These are phyloP conservation scores for Xylaria sp. DNA, from an alignment of 2,329 filamentous ascomycete species.

Conservation along the genomic window DNA sequence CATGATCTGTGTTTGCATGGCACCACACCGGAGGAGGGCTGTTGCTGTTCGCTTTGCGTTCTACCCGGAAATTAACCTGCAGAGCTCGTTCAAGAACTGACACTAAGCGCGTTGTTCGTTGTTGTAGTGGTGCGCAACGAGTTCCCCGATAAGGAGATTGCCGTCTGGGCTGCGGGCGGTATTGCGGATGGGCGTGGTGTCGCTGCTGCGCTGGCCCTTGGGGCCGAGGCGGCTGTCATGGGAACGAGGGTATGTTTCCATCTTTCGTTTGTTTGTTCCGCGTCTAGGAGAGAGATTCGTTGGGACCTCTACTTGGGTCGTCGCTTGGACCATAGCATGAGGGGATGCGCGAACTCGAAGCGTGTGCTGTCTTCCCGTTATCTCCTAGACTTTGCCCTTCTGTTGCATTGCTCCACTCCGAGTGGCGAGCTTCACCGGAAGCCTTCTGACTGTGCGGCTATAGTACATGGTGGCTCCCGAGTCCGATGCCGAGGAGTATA, in stretches of 20 bases:
- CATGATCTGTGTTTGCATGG: no score
- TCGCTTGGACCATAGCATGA: background rate
- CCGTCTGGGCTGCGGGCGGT: constrained; percentile 61
- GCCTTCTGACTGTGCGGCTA: constrained; percentile 25
- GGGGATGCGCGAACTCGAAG: background rate
- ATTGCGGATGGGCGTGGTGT: constrained; percentile 60
- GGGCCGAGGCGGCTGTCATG: constrained; percentile 48
- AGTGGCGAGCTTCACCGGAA: background rate
- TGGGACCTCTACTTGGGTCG: no score
- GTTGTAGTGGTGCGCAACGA: constrained; percentile 44
- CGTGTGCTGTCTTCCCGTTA: background rate
- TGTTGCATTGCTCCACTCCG: background rate
- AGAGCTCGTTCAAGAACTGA: background rate
- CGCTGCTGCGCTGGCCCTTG: constrained; percentile 59
- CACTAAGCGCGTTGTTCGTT: background rate
- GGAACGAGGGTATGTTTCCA: constrained; percentile 46
- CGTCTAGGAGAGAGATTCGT: background rate
- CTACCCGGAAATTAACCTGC: background rate
- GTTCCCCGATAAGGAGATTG: constrained; percentile 43
- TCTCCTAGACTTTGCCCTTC: background rate
- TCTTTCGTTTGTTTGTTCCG: background rate
- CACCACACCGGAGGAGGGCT: no score
- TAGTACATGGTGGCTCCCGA: constrained; percentile 53
- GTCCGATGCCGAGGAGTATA: constrained; percentile 49
- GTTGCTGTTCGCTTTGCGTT: background rate